phyloP scores from a whole-genome alignment of 1,139 yeast species.

The Yamadazyma triangularis region DNA sequence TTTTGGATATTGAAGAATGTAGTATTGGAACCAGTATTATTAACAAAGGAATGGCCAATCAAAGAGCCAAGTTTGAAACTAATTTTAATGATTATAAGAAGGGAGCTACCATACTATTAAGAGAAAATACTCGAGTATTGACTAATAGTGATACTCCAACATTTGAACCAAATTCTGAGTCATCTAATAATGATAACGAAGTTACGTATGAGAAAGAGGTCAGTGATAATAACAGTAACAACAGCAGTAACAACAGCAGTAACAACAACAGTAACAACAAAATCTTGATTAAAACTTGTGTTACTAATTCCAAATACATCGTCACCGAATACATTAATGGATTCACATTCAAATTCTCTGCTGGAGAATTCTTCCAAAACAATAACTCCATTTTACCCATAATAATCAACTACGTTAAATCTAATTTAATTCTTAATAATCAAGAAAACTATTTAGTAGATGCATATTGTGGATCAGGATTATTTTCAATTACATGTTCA shows the following conservation, averaged over 20 bases:
- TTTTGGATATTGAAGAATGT: constrained; percentile 91
- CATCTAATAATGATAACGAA: constrained; percentile 34
- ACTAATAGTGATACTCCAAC: constrained; percentile 21
- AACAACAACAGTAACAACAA: constrained; percentile 15
- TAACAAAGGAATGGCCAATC: constrained; percentile 70
- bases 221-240: constrained; percentile 14
- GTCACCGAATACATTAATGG: constrained; percentile 77
- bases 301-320: constrained; percentile 70
- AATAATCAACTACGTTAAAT: constrained; percentile 76
- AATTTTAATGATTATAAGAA: constrained; percentile 58
- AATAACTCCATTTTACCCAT: constrained; percentile 84
- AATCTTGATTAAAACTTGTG: constrained; percentile 44
- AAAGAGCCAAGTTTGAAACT: constrained; percentile 50
- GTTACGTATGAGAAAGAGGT: too few relatives aligned
- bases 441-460: constrained; percentile 64
- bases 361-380: constrained; percentile 94
- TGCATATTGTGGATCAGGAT: constrained; percentile 96
- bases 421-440: constrained; percentile 43
- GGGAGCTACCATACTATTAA: constrained; percentile 81
- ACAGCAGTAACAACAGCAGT: constrained; percentile 14
- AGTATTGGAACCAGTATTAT: constrained; percentile 79
- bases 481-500: constrained; percentile 85
- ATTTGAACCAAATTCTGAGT: constrained; percentile 32
- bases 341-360: constrained; percentile 77
- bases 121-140: constrained; percentile 61